Percentiles rank a stretch among this genome's conserved stretches.
Conservation (phyloP, 306 rosid genomes). For the Vicia faba region DNA sequence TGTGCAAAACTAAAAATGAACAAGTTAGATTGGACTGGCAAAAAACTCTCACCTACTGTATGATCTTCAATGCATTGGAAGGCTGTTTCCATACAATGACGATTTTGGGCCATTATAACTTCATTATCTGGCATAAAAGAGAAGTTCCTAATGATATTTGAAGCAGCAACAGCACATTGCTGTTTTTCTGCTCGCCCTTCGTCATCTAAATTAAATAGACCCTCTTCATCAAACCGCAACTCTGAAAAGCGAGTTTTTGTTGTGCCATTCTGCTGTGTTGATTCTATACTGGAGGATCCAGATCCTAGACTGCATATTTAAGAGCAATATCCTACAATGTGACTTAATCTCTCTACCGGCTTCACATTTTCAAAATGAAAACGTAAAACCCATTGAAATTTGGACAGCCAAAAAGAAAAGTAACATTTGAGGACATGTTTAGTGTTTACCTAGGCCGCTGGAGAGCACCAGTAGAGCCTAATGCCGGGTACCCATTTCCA, state of each 20-base stretch:
- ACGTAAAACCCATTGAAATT: slow-evolving; percentile 24
- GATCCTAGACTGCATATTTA: slow-evolving; percentile 55
- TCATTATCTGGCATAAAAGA: slow-evolving; percentile 99
- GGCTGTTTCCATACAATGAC: slow-evolving; percentile 89
- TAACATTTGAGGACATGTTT: slow-evolving; percentile 31
- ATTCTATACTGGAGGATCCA: slow-evolving; percentile 57
- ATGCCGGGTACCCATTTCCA: slow-evolving; percentile 71
- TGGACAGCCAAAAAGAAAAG: slow-evolving; percentile 23
- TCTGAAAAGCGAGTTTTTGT: slow-evolving; percentile 63
- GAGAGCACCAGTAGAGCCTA: slow-evolving; percentile 59
- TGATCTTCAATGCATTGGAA: slow-evolving; percentile 91
- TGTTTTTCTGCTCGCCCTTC: slow-evolving; percentile 93
- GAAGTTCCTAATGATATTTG: slow-evolving; percentile 90
- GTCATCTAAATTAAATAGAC: slow-evolving; percentile 86
- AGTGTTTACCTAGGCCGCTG: slow-evolving; percentile 64
- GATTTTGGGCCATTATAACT: slow-evolving; percentile 87
- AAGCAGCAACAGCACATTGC: slow-evolving; percentile 90
- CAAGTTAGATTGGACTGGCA: slow-evolving; percentile 21
- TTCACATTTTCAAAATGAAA: slow-evolving; percentile 7
- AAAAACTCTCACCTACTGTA: slow-evolving; percentile 53
- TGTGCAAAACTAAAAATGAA: slow-evolving; percentile 17
- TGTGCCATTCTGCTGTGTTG: slow-evolving; percentile 50
- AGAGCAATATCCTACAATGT: slow-evolving; percentile 43
- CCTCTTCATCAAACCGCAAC: slow-evolving; percentile 89
- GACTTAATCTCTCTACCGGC: slow-evolving; percentile 25